These are phyloP conservation scores for Willaertia magna DNA, from an alignment of 208 protist genomes.

Conservation along the genomic window DNA sequence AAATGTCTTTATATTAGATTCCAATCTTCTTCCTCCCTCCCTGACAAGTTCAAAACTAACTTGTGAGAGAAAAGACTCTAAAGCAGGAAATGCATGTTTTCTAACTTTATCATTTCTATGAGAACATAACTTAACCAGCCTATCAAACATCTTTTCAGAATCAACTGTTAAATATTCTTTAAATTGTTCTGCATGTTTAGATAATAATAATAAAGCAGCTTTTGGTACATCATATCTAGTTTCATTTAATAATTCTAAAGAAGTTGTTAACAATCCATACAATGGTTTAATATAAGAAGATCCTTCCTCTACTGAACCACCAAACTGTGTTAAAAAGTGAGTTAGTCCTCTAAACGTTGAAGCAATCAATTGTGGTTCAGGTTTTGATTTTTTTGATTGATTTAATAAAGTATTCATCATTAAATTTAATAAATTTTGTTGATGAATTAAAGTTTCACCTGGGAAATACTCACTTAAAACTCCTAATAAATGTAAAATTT, in stretches of 20 bases:
- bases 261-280: conserved; percentile 16
- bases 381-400: conserved; percentile 11
- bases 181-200: conserved; percentile 7
- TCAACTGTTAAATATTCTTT: conserved; percentile 27
- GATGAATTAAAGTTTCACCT: neutral
- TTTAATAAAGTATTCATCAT: conserved; percentile 15
- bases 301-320: conserved; percentile 6
- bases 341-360: conserved; percentile 3
- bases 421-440: neutral
- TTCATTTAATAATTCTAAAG: neutral
- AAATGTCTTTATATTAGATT: conserved; percentile 20
- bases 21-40: conserved; percentile 1
- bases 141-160: conserved; percentile 16
- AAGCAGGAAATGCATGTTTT: conserved; percentile 17
- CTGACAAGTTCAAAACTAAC: neutral
- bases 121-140: conserved; percentile 16
- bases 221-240: conserved; percentile 1
- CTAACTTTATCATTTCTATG: conserved; percentile 21
- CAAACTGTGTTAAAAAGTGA: conserved; percentile 18
- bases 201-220: conserved; percentile 17
- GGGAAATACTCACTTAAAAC: conserved; percentile 19
- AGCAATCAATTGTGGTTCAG: conserved; percentile 12
- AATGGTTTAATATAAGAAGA: conserved; percentile 19
- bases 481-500: conserved; percentile 17
- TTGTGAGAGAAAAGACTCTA: conserved; percentile 22